These are phyloP conservation scores for Aquilaria agallochum DNA, from an alignment of 441 rosid genomes.

Conservation along the genomic window DNA sequence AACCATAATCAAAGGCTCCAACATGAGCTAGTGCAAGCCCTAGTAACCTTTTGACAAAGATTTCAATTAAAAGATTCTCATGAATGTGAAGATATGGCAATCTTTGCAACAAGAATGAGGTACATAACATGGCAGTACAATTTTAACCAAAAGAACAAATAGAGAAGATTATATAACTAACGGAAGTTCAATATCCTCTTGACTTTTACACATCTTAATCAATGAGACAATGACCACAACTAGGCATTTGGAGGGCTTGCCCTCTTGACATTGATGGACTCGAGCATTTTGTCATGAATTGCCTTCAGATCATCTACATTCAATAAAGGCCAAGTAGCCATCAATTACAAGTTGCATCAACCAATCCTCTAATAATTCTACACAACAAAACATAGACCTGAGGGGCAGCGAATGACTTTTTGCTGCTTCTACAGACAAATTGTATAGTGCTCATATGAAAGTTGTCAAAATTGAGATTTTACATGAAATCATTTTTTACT, in stretches of 20 bases:
- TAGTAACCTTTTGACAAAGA: slow-evolving; percentile 73
- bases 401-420: no score
- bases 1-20: slow-evolving; percentile 72
- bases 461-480: no score
- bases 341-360: not conserved
- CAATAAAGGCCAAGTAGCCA: not conserved
- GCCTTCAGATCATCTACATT: slow-evolving; percentile 74
- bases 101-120: slow-evolving; percentile 44
- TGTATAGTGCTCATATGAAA: no score
- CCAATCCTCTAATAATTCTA: slow-evolving; percentile 2
- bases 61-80: slow-evolving; percentile 54
- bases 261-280: slow-evolving; percentile 52
- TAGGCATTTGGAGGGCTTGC: slow-evolving; percentile 83
- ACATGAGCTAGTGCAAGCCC: slow-evolving; percentile 50
- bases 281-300: slow-evolving; percentile 50
- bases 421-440: no score
- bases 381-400: no score
- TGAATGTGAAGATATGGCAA: slow-evolving; percentile 74
- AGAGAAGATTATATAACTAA: slow-evolving; percentile 16
- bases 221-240: slow-evolving; percentile 50
- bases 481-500: no score
- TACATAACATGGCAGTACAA: no score
- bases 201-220: slow-evolving; percentile 54
- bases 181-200: slow-evolving; percentile 60
- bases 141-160: not conserved